phyloP scores from a whole-genome alignment of 139 green algal species.

The Chlorella sp. region DNA sequence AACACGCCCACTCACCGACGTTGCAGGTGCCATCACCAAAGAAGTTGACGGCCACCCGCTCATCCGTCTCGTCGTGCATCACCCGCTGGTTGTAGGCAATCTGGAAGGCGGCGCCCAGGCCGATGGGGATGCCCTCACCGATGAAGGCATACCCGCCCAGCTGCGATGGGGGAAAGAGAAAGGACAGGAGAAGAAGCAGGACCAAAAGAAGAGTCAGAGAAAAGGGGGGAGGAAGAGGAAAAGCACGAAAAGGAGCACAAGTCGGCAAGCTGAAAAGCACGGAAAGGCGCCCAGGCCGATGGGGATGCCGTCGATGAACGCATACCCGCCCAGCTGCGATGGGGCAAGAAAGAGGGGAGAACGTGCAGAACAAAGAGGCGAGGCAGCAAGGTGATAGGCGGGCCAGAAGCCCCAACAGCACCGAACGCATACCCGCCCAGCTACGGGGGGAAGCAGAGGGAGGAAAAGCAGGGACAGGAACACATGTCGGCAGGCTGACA shows the following conservation, averaged over 20 bases:
- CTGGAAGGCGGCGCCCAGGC: constrained; percentile 94
- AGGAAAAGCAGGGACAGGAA: no score
- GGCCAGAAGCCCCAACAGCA: no score
- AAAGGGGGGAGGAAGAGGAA: neutral
- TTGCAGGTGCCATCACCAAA: constrained; percentile 96
- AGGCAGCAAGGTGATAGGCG: no score
- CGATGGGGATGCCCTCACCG: constrained; percentile 96
- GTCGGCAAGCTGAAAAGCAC: no score
- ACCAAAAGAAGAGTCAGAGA: neutral
- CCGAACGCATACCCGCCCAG: neutral
- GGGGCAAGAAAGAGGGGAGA: no score
- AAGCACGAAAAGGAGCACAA: neutral
- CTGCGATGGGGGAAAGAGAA: constrained; percentile 34
- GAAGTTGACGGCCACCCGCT: constrained; percentile 91
- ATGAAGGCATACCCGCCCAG: constrained; percentile 99
- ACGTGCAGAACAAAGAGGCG: no score
- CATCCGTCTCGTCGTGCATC: constrained; percentile 79
- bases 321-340: no score
- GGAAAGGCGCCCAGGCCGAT: no score
- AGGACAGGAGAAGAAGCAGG: no score
- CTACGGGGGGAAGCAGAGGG: no score
- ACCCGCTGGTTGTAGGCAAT: constrained; percentile 81
- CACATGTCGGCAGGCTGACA: no score
- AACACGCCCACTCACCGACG: constrained; percentile 59
- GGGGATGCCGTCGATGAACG: no score